Evolutionary conservation across 176 grass and related monocot genomes (phyloP), one percentile per base, ranked within the genome.

Genomic region (Triticum monococcum): DNA sequence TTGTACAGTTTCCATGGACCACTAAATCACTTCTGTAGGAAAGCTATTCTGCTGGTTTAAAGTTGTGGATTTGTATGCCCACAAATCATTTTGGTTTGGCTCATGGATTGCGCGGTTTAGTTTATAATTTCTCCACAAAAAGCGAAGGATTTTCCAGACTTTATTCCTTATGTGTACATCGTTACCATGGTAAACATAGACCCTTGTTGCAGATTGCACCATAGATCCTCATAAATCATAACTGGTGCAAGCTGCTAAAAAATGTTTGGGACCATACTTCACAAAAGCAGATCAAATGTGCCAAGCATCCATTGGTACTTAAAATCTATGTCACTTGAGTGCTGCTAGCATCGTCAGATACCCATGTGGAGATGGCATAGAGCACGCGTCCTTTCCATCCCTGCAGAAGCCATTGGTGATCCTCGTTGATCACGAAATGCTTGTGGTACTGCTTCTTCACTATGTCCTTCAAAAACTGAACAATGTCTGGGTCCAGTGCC

Each of bases 321-420:
- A 54, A 26, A 43, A 74, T 14, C 0, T 40, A 75, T 75, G 45
- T 17, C 20, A 57, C 7, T n/a, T 3, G 26, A 59, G 31, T 40
- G n/a, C 48, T n/a, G 30, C 26, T 33, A 22, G 43, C 30, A 72
- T 73, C 68, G 2, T 38, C 81, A 36, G 67, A 26, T 26, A 66
- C 82, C 91, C 87, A 92, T 38, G 91, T 70, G 11, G 84, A 81
- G 75, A 77, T 30, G 35, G 78, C 87, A 3, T 63, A 65, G 31
- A 87, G 66, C 62, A 92, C 68, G 6, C 87, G 87, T 0, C 91
- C 91, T 64, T 87, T 92, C 87, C 87, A 92, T 33, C 91, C 91
- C 64, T 77, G 84, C 48, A 92, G 43, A 59, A 92, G 72, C 91
- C 87, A 92, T 30, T n/a, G 57, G 59, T 89, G 40, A 84, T 92